These are phyloP conservation scores for Plasmodium adleri DNA, from an alignment of 169 alveolate species.

Conservation along the genomic window DNA sequence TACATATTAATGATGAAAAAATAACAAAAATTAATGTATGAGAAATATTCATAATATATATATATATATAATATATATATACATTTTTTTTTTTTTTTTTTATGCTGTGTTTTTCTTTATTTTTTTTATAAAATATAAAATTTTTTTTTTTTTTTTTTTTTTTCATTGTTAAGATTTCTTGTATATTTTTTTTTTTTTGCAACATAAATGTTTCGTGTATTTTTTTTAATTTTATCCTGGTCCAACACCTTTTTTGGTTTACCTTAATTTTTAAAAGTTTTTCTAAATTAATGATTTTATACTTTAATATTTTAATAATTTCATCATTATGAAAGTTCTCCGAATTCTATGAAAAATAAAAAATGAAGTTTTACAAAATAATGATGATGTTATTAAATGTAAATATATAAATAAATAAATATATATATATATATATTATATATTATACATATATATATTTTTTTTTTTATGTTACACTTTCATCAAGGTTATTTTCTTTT, in stretches of 20 bases:
- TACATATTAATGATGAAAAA: background rate
- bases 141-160: background rate
- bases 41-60: background rate
- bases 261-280: constrained; percentile 60
- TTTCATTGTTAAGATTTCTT: background rate
- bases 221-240: constrained; percentile 1
- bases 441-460: background rate
- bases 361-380: background rate
- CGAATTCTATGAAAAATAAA: constrained; percentile 9
- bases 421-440: background rate
- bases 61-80: too few species aligned
- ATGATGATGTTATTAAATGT: background rate
- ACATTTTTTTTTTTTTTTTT: background rate
- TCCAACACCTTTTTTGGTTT: background rate
- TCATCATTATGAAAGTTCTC: constrained; percentile 39
- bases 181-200: background rate
- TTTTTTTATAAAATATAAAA: background rate
- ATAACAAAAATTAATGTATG: constrained; percentile 1
- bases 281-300: constrained; percentile 45
- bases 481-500: background rate
- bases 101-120: background rate
- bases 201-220: background rate
- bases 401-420: background rate
- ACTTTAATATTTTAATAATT: constrained; percentile 38
- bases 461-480: background rate